A percentile compares a stretch with the other conserved stretches of the same genome.
Evolutionary conservation across 306 rosid species (phyloP).

Genomic region (Carpinus fangiana): DNA sequence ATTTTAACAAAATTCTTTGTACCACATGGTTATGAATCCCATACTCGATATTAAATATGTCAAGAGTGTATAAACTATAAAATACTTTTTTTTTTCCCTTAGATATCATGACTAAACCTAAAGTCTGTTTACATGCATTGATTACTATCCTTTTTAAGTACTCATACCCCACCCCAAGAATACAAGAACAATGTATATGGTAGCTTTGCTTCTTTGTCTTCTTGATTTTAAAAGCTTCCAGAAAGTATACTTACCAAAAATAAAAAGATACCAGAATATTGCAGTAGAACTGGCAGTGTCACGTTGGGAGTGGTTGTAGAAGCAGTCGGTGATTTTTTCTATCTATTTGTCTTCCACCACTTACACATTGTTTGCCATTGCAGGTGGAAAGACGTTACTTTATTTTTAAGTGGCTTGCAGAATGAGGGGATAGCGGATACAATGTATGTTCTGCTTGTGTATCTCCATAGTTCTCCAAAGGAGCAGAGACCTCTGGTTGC

Average conservation of each 20-base stretch:
- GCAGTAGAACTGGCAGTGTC: not conserved
- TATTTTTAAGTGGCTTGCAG: conserved; percentile 52
- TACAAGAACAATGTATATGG: no score
- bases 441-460: conserved; percentile 47
- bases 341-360: not conserved
- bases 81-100: no score
- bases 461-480: conserved; percentile 53
- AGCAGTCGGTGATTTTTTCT: not conserved
- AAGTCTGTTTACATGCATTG: no score
- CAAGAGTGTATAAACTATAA: no score
- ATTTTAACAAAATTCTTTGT: no score
- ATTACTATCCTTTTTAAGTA: no score
- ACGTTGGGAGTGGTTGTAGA: not conserved
- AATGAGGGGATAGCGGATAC: conserved; percentile 44
- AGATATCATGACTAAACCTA: no score
- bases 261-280: not conserved
- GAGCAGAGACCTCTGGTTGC: conserved; percentile 56
- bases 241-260: not conserved
- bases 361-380: conserved; percentile 14
- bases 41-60: no score
- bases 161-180: no score
- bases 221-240: no score
- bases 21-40: no score
- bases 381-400: conserved; percentile 65
- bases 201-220: no score